Evolutionary conservation across 1,284 basidiomycete species (phyloP), one percentile per base, ranked within the genome.

Genomic region (Thelephora terrestris): DNA sequence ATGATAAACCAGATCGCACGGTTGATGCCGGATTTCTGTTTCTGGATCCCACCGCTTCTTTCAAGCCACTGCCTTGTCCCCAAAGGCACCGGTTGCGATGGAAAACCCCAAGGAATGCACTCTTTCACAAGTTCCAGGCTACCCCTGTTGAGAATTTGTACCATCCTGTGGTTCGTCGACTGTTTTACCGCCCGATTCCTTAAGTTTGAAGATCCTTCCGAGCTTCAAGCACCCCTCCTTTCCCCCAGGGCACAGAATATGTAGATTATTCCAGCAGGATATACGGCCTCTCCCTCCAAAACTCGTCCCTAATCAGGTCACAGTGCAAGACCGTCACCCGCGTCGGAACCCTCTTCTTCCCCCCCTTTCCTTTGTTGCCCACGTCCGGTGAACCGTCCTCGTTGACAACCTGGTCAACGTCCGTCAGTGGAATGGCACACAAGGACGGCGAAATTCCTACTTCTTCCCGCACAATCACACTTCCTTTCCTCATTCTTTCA

Each of bases 401-500:
- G 5, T 27, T 27, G 25, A 27, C 25, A 27, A 27, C 25, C 25
- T 27, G 4, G 25, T 27, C 25, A 9, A 27, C 25, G 9, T 9
- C 25, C 25, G 25, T 27, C 25, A 27, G 9, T 9, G 9, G 9
- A 27, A 27, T 4, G 9, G 25, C 5, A 4, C 36, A 14, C n/a
- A 43, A 27, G 25, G 9, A 9, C 9, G 25, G 25, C 25, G 9
- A 27, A 27, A 5, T 9, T 9, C 52, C 37, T 45, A 62, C 71
- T 57, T 71, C 67, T 50, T 81, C 72, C 58, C 91, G 81, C 24
- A 93, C 76, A 6, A 97, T 64, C 1, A 91, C 75, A 52, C 86
- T 94, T 7, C 95, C 95, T 61, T 95, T 96, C 44, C 88, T 73
- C 60, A 78, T 96, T 53, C 87, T 75, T 3, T 76, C 74, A 3